Conservation (phyloP, 495 filamentous ascomycete genomes). For the Hypoxylon perforatum region DNA sequence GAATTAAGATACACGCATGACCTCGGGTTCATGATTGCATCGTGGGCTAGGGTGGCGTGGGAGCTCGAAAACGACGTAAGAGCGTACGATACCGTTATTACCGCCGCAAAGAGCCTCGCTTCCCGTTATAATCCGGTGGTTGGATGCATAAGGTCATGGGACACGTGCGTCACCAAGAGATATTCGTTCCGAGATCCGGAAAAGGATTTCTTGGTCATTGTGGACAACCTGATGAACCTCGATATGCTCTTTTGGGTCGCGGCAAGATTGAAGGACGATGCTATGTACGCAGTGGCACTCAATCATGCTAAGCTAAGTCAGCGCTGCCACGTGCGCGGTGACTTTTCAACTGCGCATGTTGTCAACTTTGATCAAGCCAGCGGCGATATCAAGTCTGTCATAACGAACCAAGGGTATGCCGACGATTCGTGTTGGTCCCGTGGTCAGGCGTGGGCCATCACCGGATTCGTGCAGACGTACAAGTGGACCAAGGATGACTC, state of each 20-base stretch:
- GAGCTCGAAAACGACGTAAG: conserved; percentile 46
- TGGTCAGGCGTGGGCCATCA: conserved; percentile 62
- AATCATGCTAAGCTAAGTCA: conserved; percentile 51
- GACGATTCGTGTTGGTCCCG: conserved; percentile 57
- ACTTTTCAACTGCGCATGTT: conserved; percentile 51
- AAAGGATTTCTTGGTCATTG: conserved; percentile 54
- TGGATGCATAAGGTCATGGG: conserved; percentile 55
- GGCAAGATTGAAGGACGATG: conserved; percentile 27
- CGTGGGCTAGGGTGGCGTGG: conserved; percentile 52
- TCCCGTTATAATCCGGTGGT: conserved; percentile 50
- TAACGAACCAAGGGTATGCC: conserved; percentile 56
- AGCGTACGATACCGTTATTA: conserved; percentile 39
- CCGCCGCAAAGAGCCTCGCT: conserved; percentile 52
- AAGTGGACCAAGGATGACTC: conserved; percentile 52
- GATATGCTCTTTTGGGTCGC: conserved; percentile 58
- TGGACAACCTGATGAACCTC: conserved; percentile 62
- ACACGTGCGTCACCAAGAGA: conserved; percentile 46
- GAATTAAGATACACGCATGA: conserved; percentile 54
- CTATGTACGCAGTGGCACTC: conserved; percentile 46
- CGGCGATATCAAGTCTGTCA: conserved; percentile 45
- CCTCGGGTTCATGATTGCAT: conserved; percentile 58
- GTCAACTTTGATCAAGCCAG: conserved; percentile 52
- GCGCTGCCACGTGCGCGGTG: conserved; percentile 46
- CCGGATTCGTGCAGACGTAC: conserved; percentile 58
- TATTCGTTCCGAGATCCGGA: conserved; percentile 38